Percentiles rank a stretch among this genome's conserved stretches.
phyloP scores from a whole-genome alignment of 1,284 basidiomycete genomes.

The Mrakiaceae sp. region DNA sequence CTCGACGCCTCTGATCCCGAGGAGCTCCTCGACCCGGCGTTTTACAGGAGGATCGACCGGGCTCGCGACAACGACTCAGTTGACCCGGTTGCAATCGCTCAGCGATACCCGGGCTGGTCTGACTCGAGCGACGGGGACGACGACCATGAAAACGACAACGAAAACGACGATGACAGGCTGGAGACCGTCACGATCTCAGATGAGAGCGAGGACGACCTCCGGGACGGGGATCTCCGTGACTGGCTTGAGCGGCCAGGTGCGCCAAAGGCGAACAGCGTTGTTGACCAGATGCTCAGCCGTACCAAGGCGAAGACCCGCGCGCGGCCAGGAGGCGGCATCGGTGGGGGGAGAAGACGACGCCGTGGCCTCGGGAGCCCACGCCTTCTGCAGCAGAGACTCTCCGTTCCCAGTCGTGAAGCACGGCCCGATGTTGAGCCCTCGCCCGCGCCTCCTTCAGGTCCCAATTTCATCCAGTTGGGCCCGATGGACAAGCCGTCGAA shows the following conservation, averaged over 20 bases:
- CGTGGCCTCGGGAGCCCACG: no score
- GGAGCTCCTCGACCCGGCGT: neutral
- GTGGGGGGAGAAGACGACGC: neutral
- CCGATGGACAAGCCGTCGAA: neutral
- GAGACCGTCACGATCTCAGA: neutral
- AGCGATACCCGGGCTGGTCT: neutral
- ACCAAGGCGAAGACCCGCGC: constrained; percentile 1
- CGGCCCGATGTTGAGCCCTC: no score
- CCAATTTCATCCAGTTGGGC: no score
- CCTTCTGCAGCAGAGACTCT: no score
- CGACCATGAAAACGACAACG: neutral
- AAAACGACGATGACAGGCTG: neutral
- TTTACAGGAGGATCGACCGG: neutral
- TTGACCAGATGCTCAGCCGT: constrained; percentile 11
- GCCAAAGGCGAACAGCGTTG: constrained; percentile 1
- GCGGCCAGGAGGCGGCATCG: neutral
- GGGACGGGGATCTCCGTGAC: constrained; percentile 2
- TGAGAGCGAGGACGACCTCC: neutral
- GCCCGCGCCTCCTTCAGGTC: neutral
- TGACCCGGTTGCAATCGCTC: neutral
- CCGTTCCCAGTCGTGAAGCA: no score
- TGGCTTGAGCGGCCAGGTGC: constrained; percentile 1
- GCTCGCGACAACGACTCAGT: neutral
- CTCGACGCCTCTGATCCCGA: neutral
- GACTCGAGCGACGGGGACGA: neutral